phyloP scores from a whole-genome alignment of 805 yeast species.

The Suhomyces tanzawaensis region DNA sequence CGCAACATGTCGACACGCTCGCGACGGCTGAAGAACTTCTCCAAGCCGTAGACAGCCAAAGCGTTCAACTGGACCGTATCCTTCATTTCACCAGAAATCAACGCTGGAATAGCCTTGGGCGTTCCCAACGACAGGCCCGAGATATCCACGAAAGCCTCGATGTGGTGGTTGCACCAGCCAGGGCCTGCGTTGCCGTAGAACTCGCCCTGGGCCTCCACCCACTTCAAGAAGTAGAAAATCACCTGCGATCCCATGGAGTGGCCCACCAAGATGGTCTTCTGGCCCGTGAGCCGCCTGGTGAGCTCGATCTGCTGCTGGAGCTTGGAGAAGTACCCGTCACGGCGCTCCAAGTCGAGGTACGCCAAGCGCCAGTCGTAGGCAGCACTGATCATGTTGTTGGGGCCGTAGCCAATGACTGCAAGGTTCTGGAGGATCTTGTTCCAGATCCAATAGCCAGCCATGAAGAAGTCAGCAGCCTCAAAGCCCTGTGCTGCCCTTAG shows the following conservation, averaged over 20 bases:
- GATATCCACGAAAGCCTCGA: constrained; percentile 80
- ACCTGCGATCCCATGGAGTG: constrained; percentile 98
- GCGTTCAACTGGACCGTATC: constrained; percentile 95
- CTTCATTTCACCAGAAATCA: constrained; percentile 96
- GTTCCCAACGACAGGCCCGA: constrained; percentile 92
- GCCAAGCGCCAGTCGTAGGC: constrained; percentile 96
- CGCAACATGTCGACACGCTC: constrained; percentile 85
- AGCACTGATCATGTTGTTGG: constrained; percentile 86
- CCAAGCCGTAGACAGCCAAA: constrained; percentile 89
- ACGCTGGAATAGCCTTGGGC: constrained; percentile 88
- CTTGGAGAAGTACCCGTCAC: constrained; percentile 83
- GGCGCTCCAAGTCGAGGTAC: constrained; percentile 78
- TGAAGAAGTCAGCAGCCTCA: constrained; percentile 94
- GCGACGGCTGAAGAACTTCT: constrained; percentile 84
- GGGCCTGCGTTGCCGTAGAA: constrained; percentile 89
- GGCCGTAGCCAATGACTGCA: constrained; percentile 92
- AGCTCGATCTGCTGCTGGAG: constrained; percentile 73
- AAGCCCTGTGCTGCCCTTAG: constrained; percentile 93
- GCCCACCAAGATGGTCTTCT: constrained; percentile 76
- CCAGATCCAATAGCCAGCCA: constrained; percentile 99
- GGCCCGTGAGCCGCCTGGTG: constrained; percentile 46
- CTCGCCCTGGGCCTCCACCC: constrained; percentile 90
- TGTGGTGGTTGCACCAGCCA: constrained; percentile 80
- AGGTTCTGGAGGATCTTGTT: constrained; percentile 90
- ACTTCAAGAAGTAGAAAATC: constrained; percentile 82